Conservation (phyloP, 179 eudicot genomes). For the Amaranthus tricolor region DNA sequence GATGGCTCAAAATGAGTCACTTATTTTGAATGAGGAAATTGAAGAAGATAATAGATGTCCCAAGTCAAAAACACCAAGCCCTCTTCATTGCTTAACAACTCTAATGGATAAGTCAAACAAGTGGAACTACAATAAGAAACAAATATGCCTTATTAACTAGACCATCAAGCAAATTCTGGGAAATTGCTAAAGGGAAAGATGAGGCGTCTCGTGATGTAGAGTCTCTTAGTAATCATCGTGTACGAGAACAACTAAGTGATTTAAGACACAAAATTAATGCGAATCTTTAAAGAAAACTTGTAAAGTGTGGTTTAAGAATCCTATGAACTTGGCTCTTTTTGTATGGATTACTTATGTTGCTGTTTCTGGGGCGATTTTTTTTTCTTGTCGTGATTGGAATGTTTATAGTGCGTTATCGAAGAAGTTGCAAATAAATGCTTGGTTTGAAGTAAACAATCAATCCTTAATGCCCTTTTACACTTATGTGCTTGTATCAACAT, state of each 20-base stretch:
- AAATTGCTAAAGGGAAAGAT: constrained; percentile 55
- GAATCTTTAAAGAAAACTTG: constrained; percentile 40
- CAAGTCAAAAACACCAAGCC: constrained; percentile 33
- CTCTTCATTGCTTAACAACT: constrained; percentile 42
- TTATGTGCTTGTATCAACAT: constrained; percentile 87
- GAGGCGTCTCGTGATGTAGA: constrained; percentile 65
- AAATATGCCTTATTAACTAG: constrained; percentile 17
- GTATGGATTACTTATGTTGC: constrained; percentile 72
- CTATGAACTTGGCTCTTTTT: constrained; percentile 74
- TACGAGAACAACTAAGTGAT: constrained; percentile 54
- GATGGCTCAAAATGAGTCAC: constrained; percentile 37
- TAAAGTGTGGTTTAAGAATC: constrained; percentile 73
- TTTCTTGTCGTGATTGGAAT: constrained; percentile 90
- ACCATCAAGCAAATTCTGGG: constrained; percentile 65
- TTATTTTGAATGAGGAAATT: constrained; percentile 29
- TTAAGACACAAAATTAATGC: constrained; percentile 68
- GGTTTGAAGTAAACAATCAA: constrained; percentile 95
- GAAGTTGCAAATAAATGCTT: constrained; percentile 61
- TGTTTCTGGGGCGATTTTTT: constrained; percentile 80
- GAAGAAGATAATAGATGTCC: constrained; percentile 31
- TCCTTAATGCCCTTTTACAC: constrained; percentile 82
- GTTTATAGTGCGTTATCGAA: constrained; percentile 60
- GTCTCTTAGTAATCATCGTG: constrained; percentile 33
- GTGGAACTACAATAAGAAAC: constrained; percentile 15
- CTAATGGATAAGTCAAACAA: constrained; percentile 34